Percentiles rank a stretch among this genome's conserved stretches.
These are phyloP conservation scores for Agaricales sp. DNA, from an alignment of 1,284 basidiomycete species.

Conservation along the genomic window DNA sequence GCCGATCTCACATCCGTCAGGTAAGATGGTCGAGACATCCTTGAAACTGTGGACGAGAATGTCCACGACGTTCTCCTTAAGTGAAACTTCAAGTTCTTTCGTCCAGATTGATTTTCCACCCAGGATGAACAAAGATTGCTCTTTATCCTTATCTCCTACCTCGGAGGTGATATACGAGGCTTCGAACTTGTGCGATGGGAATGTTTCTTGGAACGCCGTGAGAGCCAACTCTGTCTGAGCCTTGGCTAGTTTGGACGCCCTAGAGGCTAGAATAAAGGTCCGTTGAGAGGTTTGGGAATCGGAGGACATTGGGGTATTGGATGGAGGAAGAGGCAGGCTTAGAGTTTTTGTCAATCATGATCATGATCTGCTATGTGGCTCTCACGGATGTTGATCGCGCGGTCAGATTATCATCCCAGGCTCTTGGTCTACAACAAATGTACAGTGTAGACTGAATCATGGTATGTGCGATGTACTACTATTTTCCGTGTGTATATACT, in stretches of 20 bases:
- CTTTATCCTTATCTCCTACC: slow-evolving; percentile 85
- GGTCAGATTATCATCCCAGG: too few species aligned
- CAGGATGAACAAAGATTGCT: slow-evolving; percentile 68
- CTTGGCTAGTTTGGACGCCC: slow-evolving; percentile 78
- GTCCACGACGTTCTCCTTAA: slow-evolving; percentile 70
- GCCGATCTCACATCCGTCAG: slow-evolving; percentile 78
- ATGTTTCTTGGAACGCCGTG: slow-evolving; percentile 35
- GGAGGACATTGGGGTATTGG: background rate
- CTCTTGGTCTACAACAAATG: too few species aligned
- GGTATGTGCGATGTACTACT: too few species aligned
- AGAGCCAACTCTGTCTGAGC: slow-evolving; percentile 77
- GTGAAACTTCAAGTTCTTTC: slow-evolving; percentile 84
- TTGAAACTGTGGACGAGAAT: slow-evolving; percentile 93
- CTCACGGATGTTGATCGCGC: too few species aligned
- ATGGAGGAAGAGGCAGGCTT: background rate
- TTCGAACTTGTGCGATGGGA: slow-evolving; percentile 39
- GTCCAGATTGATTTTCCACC: slow-evolving; percentile 92
- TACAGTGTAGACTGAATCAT: too few species aligned
- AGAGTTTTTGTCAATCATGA: background rate
- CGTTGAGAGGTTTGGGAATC: slow-evolving; percentile 3
- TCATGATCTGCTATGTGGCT: too few species aligned
- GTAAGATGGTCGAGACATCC: slow-evolving; percentile 86
- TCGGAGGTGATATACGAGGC: slow-evolving; percentile 82
- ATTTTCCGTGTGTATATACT: too few species aligned
- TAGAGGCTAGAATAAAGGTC: slow-evolving; percentile 68